Percentiles rank a stretch among this genome's conserved stretches.
Evolutionary conservation across 2,329 filamentous ascomycete species (phyloP).

Genomic region (Coniochaeta ligniaria): DNA sequence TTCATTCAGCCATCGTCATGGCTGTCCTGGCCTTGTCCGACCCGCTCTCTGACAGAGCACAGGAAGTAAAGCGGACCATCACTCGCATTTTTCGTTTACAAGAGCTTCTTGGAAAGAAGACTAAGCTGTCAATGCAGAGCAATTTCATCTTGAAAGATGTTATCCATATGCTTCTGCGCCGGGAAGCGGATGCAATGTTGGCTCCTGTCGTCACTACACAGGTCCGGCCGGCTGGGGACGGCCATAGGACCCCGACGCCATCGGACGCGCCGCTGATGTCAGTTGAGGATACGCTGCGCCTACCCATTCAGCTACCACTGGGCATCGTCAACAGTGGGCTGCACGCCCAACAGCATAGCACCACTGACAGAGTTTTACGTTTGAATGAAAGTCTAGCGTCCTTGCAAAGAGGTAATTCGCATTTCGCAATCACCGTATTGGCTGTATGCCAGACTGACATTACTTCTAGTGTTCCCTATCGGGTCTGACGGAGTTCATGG

Average conservation of each 20-base stretch:
- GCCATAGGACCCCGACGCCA: background rate
- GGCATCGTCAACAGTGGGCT: background rate
- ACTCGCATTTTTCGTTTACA: background rate
- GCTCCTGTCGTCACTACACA: background rate
- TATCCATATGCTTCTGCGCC: background rate
- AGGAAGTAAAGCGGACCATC: background rate
- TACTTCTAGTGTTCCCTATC: background rate
- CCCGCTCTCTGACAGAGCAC: background rate
- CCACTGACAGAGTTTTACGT: background rate
- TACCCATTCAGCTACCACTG: background rate
- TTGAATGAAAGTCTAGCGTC: background rate
- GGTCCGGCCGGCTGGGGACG: background rate
- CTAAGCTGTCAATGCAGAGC: background rate
- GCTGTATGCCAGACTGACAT: background rate
- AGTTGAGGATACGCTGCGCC: background rate
- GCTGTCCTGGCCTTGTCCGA: background rate
- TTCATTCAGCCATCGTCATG: background rate
- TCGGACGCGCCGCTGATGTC: background rate
- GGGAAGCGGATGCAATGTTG: background rate
- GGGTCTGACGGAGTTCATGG: background rate
- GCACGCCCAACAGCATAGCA: background rate
- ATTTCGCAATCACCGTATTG: background rate
- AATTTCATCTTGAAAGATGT: background rate
- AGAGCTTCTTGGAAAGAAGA: background rate
- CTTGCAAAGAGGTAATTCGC: background rate